Evolutionary conservation across 352 stramenopile genomes (phyloP).

Genomic region (Phytophthora fragariaefolia): DNA sequence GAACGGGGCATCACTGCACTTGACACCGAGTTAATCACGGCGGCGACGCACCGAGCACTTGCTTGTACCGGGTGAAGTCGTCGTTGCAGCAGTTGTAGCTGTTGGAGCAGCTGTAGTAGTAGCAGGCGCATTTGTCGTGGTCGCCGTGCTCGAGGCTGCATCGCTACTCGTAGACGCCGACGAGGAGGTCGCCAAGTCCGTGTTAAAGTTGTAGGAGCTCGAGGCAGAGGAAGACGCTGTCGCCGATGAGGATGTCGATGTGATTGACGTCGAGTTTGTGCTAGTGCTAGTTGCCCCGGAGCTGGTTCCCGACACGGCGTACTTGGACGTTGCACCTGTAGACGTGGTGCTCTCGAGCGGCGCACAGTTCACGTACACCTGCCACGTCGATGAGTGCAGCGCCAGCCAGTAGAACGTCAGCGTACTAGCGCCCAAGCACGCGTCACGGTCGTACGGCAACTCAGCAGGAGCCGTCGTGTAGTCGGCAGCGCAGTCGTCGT

Average conservation of each 20-base stretch:
- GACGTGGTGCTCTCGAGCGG: too few species aligned
- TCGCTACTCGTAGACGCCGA: constrained; percentile 18
- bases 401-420: constrained; percentile 49
- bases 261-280: constrained; percentile 16
- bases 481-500: constrained; percentile 51
- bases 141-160: constrained; percentile 7
- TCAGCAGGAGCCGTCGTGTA: constrained; percentile 33
- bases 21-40: constrained; percentile 25
- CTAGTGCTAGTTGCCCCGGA: constrained; percentile 21
- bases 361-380: constrained; percentile 60
- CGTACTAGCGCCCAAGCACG: constrained; percentile 44
- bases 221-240: constrained; percentile 12
- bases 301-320: constrained; percentile 20
- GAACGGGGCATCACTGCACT: neutral
- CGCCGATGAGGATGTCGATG: neutral
- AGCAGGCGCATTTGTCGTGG: constrained; percentile 9
- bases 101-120: neutral
- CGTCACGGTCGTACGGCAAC: constrained; percentile 51
- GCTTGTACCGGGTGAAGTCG: constrained; percentile 14
- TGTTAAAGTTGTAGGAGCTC: constrained; percentile 22
- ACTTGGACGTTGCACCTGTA: constrained; percentile 21
- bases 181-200: constrained; percentile 20
- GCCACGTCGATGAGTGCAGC: constrained; percentile 49
- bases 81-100: constrained; percentile 6
- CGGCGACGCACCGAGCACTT: constrained; percentile 31